phyloP scores from a whole-genome alignment of 306 rosid species.

The Pterocarpus santalinus region DNA sequence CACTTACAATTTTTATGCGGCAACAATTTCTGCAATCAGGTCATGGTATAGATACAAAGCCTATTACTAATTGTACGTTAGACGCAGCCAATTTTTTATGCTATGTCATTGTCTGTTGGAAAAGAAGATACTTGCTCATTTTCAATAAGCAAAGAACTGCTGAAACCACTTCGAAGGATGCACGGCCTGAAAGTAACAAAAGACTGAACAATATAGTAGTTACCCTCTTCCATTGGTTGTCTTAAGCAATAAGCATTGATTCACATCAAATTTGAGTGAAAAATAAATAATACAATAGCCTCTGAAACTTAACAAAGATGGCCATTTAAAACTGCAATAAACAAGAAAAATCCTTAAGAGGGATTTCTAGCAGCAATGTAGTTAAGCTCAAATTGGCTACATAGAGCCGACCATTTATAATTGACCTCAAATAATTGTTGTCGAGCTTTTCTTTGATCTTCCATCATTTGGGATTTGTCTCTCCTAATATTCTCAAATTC shows the following conservation, averaged over 20 bases:
- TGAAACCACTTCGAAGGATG: too few species aligned
- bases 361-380: not conserved
- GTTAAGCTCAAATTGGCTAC: constrained; percentile 23
- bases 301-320: not conserved
- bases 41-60: too few species aligned
- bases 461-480: constrained; percentile 20
- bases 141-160: too few species aligned
- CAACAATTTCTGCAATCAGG: too few species aligned
- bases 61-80: too few species aligned
- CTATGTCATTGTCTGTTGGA: too few species aligned
- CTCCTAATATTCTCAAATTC: constrained; percentile 27
- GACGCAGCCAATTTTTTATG: too few species aligned
- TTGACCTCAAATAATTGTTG: constrained; percentile 19
- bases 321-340: not conserved
- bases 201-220: not conserved
- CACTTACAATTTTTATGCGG: too few species aligned
- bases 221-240: not conserved
- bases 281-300: not conserved
- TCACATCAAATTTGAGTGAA: not conserved
- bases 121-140: too few species aligned
- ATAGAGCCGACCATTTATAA: constrained; percentile 40
- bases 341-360: not conserved
- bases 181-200: too few species aligned
- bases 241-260: not conserved
- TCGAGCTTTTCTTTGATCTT: constrained; percentile 36